Evolutionary conservation across 148 eudicot species (phyloP), one percentile per base, ranked within the genome.

Genomic region (Persicaria maculosa): DNA sequence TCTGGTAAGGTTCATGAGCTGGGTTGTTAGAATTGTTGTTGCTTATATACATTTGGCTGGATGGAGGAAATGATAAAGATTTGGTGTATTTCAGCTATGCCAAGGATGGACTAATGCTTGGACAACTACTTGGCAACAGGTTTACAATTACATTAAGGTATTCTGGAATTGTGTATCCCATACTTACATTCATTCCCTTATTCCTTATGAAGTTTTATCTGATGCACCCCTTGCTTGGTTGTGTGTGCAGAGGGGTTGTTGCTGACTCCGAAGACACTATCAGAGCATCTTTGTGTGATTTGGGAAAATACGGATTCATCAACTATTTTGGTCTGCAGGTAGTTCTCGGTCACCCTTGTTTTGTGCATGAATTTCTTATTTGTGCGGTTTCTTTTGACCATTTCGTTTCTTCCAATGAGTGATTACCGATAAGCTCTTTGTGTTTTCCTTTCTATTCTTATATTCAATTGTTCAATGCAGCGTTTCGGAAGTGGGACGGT

Each of bases 311-410:
- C 79, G 98, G 98, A 76, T 94, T 94, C 76, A 82, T 94, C 50
- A 94, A 94, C 81, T 94, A 94, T 81, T 94, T 94, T 78, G 98
- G 98, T 73, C 82, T 94, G 79, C 98, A 93, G 87, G 98, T 90
- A 80, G 52, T 69, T 48, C 79, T 76, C 19, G 48, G 72, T 50
- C 43, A 59, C 75, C 58, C 48, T 4, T 50, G 20, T 40, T 43
- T 59, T 74, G 9, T 47, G 55, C 52, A 69, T 78, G 47, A 47
- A 20, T 61, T 46, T 72, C 58, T 47, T 47, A 53, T 52, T 47
- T 47, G 44, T 31, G 16, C 74, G 19, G 19, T 9, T 22, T 12
- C 58, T 31, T 45, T 70, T 9, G 19, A 50, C 20, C 45, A 48
- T 19, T 19, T 7, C 9, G 22, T 14, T 36, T 52, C n/a, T 71